phyloP scores from a whole-genome alignment of 345 rosid species.

The Trapa bicornis region DNA sequence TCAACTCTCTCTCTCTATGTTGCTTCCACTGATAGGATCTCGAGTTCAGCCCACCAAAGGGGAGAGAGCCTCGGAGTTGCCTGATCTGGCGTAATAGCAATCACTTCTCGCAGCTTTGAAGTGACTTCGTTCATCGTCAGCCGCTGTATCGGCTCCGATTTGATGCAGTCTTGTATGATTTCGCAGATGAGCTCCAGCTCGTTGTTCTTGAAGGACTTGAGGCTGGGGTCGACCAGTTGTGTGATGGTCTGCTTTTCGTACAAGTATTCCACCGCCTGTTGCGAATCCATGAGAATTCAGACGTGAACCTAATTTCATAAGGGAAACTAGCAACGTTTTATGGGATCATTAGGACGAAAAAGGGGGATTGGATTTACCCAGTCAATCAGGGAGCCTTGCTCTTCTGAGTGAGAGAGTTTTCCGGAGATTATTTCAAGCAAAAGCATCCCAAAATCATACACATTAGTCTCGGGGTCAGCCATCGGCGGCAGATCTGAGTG shows the following conservation, averaged over 20 bases:
- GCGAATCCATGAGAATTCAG: background rate
- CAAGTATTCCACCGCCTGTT: constrained; percentile 57
- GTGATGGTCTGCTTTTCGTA: constrained; percentile 28
- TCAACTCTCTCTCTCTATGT: constrained; percentile 18
- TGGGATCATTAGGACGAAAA: background rate
- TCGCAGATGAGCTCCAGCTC: constrained; percentile 63
- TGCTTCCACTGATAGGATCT: constrained; percentile 82
- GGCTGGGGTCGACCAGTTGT: constrained; percentile 52
- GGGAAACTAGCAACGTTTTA: background rate
- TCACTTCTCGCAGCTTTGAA: constrained; percentile 44
- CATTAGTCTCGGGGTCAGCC: constrained; percentile 47
- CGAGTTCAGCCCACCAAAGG: constrained; percentile 98
- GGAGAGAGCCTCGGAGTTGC: constrained; percentile 92
- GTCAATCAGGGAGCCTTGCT: constrained; percentile 50
- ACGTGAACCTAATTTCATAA: no score
- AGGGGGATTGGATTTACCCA: constrained; percentile 41
- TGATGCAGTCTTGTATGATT: constrained; percentile 45
- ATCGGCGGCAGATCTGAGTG: constrained; percentile 31
- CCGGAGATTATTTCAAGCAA: constrained; percentile 84
- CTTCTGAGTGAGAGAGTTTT: constrained; percentile 51
- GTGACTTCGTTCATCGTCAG: constrained; percentile 55
- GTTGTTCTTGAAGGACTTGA: constrained; percentile 49
- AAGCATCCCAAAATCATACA: constrained; percentile 57
- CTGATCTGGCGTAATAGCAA: constrained; percentile 66
- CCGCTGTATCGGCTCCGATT: constrained; percentile 37